phyloP scores from a whole-genome alignment of 257 asterid genomes.

The Nicotiana tomentosiformis region DNA sequence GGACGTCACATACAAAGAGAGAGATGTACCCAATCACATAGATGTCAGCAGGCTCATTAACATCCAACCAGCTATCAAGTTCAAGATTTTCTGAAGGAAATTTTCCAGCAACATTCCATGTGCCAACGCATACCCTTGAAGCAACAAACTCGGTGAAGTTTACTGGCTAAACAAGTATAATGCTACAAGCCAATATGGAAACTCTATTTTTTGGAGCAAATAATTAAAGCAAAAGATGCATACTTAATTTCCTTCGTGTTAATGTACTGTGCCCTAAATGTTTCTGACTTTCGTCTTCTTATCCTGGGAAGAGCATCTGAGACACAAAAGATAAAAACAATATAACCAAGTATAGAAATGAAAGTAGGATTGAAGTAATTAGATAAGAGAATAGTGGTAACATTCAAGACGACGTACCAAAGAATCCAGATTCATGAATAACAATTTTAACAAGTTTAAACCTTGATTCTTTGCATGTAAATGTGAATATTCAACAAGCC shows the following conservation, averaged over 20 bases:
- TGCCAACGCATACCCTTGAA: slow-evolving; percentile 43
- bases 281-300: slow-evolving; percentile 92
- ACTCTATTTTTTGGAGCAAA: background rate
- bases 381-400: background rate
- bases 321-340: slow-evolving; percentile 11
- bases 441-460: background rate
- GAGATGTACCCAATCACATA: slow-evolving; percentile 77
- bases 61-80: slow-evolving; percentile 69
- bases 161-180: background rate
- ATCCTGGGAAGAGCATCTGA: slow-evolving; percentile 55
- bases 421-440: background rate
- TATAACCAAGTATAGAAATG: background rate
- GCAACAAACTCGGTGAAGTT: background rate
- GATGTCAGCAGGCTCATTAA: slow-evolving; percentile 76
- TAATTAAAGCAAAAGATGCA: slow-evolving; percentile 1
- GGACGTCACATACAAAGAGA: background rate
- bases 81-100: slow-evolving; percentile 72
- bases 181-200: background rate
- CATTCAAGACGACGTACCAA: background rate
- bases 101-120: slow-evolving; percentile 84
- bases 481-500: background rate
- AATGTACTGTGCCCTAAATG: slow-evolving; percentile 84
- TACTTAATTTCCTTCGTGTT: slow-evolving; percentile 77
- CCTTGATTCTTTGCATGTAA: background rate
- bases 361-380: background rate